Base-by-base conservation (phyloP, 2,329 filamentous ascomycete species). In the Ophiosphaerella herpotricha region DNA sequence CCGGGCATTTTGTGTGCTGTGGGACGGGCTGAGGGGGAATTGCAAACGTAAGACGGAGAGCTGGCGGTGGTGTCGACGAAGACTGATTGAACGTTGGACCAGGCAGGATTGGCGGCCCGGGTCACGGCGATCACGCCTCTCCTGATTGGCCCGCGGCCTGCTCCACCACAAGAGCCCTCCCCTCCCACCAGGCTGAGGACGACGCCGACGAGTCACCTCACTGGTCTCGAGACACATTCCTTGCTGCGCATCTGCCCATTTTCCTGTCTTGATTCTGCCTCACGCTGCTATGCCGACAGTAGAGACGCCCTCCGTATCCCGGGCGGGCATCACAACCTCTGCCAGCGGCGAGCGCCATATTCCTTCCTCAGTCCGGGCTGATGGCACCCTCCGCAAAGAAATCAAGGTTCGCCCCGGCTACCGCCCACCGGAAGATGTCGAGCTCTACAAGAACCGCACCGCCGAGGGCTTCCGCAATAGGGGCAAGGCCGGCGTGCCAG, bases 371-470 rank as follows among this genome's bases (percentile, higher is more conserved):
- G 79, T 85, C 37, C 88, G 95, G 46, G 78, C 94, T 21, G 94
- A 99, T 70, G 94, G 94, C 50, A 91, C 88, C 43, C 90, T 90
- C n/a, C 86, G 94, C 48, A 95, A 90, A 69, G 93, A 96, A 67
- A 97, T 97, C 70, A 90, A 90, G 68, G 91, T 99, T 54, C 86
- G 91, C 26, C 93, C 94, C 0, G 95, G 94, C 46, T 99, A 97
- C 75, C 86, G 87, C 31, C 95, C 94, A 1, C 91, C 92, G 0
- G 94, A 99, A 76, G 94, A 99, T 74, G 88, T 97, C 57, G 91
- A 97, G 70, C 81, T 96, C 39, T 99, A 99, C 82, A 95, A 91
- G 78, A 97, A 96, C 74, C 87, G 90, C 49, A 91, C 87, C 1
- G 92, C 92, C 42, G 89, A 94, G 71, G 85, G 85, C 42, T 96